phyloP scores from a whole-genome alignment of 2,329 filamentous ascomycete genomes.

The Paecilomyces niveus region DNA sequence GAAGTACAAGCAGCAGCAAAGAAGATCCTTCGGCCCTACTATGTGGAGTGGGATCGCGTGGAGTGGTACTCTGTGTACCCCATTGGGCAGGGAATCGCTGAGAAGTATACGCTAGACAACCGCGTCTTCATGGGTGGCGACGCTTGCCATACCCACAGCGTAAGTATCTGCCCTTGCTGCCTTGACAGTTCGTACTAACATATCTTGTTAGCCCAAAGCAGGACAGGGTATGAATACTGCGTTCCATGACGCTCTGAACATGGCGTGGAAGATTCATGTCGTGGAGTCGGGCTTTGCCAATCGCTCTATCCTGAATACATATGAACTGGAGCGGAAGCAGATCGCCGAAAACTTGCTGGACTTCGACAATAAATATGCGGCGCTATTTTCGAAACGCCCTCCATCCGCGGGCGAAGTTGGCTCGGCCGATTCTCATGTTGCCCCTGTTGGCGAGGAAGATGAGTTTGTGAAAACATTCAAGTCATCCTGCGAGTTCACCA shows the following conservation, averaged over 20 bases:
- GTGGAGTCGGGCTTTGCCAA: conserved; percentile 77
- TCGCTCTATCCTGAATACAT: conserved; percentile 70
- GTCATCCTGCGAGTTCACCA: conserved; percentile 84
- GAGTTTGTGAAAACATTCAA: conserved; percentile 88
- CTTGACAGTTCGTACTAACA: conserved; percentile 4
- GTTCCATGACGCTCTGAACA: conserved; percentile 64
- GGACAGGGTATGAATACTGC: conserved; percentile 60
- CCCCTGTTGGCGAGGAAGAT: conserved; percentile 42
- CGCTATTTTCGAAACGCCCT: conserved; percentile 74
- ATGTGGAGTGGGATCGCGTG: conserved; percentile 56
- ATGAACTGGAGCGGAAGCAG: conserved; percentile 76
- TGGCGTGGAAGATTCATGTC: conserved; percentile 93
- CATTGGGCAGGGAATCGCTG: conserved; percentile 59
- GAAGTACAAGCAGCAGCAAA: conserved; percentile 53
- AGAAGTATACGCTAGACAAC: conserved; percentile 57
- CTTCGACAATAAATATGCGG: conserved; percentile 85
- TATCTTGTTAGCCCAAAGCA: conserved; percentile 46
- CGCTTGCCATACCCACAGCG: conserved; percentile 56
- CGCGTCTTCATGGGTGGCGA: conserved; percentile 61
- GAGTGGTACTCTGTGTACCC: conserved; percentile 62
- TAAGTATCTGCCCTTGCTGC: conserved; percentile 12
- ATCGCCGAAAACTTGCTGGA: conserved; percentile 77
- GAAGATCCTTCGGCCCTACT: conserved; percentile 54
- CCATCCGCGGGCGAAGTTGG: conserved; percentile 67
- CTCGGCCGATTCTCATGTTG: conserved; percentile 47